Evolutionary conservation across 441 rosid species (phyloP).

Genomic region (Gossypium lobatum): DNA sequence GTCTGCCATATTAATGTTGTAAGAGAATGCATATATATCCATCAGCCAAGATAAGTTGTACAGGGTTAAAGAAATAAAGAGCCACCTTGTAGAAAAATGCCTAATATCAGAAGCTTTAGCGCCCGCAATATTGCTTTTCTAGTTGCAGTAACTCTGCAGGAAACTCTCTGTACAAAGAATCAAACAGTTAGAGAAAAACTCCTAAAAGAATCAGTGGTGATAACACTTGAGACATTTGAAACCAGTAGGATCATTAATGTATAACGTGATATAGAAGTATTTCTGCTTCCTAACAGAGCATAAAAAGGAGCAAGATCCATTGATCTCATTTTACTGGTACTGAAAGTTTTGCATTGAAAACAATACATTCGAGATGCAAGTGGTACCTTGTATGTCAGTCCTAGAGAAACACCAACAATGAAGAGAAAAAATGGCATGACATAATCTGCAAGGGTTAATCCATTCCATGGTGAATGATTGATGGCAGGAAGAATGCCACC

Average conservation of each 20-base stretch:
- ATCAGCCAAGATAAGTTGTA: background rate
- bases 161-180: conserved; percentile 38
- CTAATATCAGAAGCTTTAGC: conserved; percentile 51
- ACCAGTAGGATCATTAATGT: background rate
- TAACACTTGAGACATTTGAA: background rate
- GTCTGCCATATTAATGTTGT: background rate
- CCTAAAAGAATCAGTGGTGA: background rate
- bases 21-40: background rate
- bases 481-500: conserved; percentile 70
- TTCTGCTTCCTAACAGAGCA: background rate
- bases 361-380: background rate
- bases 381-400: conserved; percentile 66
- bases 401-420: conserved; percentile 79
- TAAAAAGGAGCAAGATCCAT: background rate
- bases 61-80: background rate
- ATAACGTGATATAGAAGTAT: background rate
- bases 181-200: background rate
- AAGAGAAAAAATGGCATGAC: conserved; percentile 94
- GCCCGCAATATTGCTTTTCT: conserved; percentile 54
- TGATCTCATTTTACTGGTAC: background rate
- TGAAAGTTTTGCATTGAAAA: background rate
- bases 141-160: conserved; percentile 52
- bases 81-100: conserved; percentile 78
- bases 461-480: conserved; percentile 91
- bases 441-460: conserved; percentile 81